Conservation (phyloP, 1,284 basidiomycete species). For the Apiotrichum brassicae region DNA sequence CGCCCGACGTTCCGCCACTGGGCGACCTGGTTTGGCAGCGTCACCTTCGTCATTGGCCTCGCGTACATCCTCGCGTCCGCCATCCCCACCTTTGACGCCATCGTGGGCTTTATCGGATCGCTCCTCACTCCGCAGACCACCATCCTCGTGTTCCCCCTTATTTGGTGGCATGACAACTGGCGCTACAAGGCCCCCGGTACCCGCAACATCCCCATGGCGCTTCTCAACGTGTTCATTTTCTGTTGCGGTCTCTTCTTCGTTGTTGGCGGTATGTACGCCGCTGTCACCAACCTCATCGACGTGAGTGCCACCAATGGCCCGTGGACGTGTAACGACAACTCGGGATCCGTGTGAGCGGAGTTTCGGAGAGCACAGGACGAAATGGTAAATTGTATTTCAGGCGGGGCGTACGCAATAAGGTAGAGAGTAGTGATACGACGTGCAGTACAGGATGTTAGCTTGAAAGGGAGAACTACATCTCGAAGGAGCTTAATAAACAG, state of each 20-base stretch:
- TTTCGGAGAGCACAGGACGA: too few relatives aligned
- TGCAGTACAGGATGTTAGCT: too few relatives aligned
- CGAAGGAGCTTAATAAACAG: too few relatives aligned
- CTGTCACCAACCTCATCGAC: not conserved
- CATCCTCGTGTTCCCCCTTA: constrained; percentile 7
- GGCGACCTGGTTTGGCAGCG: constrained; percentile 49
- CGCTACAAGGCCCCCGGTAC: not conserved
- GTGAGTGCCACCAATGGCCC: not conserved
- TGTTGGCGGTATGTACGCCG: constrained; percentile 1
- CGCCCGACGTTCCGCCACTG: constrained; percentile 56
- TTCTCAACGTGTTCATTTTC: not conserved
- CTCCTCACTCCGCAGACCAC: constrained; percentile 7
- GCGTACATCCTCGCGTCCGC: constrained; percentile 8
- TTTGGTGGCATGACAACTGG: constrained; percentile 15
- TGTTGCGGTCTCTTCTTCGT: not conserved
- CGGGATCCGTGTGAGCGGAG: too few relatives aligned
- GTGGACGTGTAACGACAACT: constrained; percentile 2
- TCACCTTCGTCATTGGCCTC: not conserved
- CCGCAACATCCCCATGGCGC: not conserved
- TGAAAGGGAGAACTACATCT: too few relatives aligned
- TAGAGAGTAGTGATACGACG: too few relatives aligned
- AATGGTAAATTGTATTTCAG: too few relatives aligned
- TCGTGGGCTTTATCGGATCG: not conserved
- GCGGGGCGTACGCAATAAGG: too few relatives aligned
- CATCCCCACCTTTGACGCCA: constrained; percentile 1